These are phyloP conservation scores for Hura crepitans DNA, from an alignment of 441 rosid species.

Conservation along the genomic window DNA sequence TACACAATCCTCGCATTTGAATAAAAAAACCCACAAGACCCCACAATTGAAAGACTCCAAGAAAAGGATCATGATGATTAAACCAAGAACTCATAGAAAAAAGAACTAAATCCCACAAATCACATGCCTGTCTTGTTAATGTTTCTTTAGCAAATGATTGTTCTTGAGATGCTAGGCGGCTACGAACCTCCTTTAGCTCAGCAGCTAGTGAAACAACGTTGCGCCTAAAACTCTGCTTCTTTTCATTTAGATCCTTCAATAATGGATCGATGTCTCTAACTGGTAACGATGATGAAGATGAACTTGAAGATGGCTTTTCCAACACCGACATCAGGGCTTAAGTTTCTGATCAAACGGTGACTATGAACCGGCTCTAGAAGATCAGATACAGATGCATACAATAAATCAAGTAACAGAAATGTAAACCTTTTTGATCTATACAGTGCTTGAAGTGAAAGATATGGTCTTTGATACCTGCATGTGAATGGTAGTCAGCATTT, in stretches of 20 bases:
- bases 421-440: slow-evolving; percentile 11
- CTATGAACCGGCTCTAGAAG: slow-evolving; percentile 14
- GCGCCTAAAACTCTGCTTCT: slow-evolving; percentile 74
- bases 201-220: slow-evolving; percentile 88
- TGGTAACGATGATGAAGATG: slow-evolving; percentile 18
- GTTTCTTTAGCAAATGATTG: slow-evolving; percentile 68
- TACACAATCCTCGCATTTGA: background rate
- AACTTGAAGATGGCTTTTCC: slow-evolving; percentile 29
- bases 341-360: slow-evolving; percentile 18
- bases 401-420: slow-evolving; percentile 24
- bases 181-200: slow-evolving; percentile 75
- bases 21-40: slow-evolving; percentile 18
- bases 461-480: slow-evolving; percentile 31
- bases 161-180: slow-evolving; percentile 63
- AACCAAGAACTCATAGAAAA: slow-evolving; percentile 19
- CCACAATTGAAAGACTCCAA: slow-evolving; percentile 5
- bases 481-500: slow-evolving; percentile 35
- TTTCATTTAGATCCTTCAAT: slow-evolving; percentile 85
- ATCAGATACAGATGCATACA: slow-evolving; percentile 24
- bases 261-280: slow-evolving; percentile 66
- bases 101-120: slow-evolving; percentile 17
- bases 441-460: slow-evolving; percentile 26
- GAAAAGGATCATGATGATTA: slow-evolving; percentile 6
- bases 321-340: slow-evolving; percentile 40
- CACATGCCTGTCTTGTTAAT: slow-evolving; percentile 67